Evolutionary conservation across 2,329 filamentous ascomycete genomes (phyloP), one percentile per base, ranked within the genome.

Genomic region (Apiospora saccharicola): DNA sequence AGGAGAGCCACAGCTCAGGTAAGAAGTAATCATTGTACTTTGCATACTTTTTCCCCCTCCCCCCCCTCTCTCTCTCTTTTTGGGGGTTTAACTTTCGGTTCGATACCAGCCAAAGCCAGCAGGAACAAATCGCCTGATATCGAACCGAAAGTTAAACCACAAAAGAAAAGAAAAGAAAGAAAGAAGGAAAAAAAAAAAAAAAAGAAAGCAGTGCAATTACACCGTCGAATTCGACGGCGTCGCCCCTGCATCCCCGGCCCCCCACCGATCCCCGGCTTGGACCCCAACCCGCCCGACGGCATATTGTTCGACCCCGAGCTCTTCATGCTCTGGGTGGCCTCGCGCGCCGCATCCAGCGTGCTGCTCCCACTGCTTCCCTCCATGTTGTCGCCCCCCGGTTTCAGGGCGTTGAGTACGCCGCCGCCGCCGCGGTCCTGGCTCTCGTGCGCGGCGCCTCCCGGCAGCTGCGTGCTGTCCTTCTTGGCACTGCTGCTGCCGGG

Each of bases 211-310:
- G 26, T 30, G 26, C 26, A 30, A 30, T 30, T 30, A 49, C 7
- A 61, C 19, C 19, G 8, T 22, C 19, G 57, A 41, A 4, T 41
- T 64, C 57, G 57, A 69, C 44, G 67, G 26, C 19, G 14, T 37
- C 12, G 14, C 19, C 67, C 67, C 67, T 69, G 44, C 44, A 16
- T 69, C 2, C 67, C 67, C 24, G 43, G 44, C 67, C 67, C 67
- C 4, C 67, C 44, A 16, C 14, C 19, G 2, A 69, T 49, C 1
- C 67, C 67, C 10, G 67, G 8, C 26, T 49, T 22, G 26, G 34
- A 68, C 44, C 44, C 67, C 26, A 6, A 26, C 3, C 3, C 30
- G 44, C 16, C 30, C 8, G 43, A 5, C 16, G 43, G 26, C 26
- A 46, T 37, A 19, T 37, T 49, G 10, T n/a, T 49, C 8, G 43